Evolutionary conservation across 306 rosid species (phyloP).

Genomic region (Quercus alba): DNA sequence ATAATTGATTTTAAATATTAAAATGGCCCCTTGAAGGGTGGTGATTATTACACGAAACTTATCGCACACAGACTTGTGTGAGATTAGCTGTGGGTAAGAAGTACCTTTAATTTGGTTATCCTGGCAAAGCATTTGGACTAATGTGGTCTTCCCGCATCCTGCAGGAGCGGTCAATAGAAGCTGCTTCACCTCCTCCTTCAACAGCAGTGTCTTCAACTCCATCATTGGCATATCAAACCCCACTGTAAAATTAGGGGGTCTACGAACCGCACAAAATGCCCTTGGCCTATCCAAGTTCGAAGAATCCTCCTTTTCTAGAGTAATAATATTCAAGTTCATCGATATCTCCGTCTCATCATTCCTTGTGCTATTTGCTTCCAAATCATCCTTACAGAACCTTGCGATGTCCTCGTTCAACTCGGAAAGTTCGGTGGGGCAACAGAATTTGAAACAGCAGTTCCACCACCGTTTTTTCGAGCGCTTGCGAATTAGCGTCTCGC

Average conservation of each 20-base stretch:
- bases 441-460: neutral
- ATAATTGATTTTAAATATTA: too few species aligned
- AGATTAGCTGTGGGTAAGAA: neutral
- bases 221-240: conserved; percentile 34
- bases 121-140: conserved; percentile 40
- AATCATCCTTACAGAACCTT: neutral
- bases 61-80: neutral
- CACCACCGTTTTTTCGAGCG: neutral
- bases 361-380: neutral
- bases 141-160: conserved; percentile 58
- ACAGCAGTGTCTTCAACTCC: conserved; percentile 35
- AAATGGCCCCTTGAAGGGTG: too few species aligned
- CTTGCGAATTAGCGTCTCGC: neutral
- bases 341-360: neutral
- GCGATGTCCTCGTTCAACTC: neutral
- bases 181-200: conserved; percentile 14
- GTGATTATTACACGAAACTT: too few species aligned
- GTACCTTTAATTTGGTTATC: conserved; percentile 43
- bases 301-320: neutral
- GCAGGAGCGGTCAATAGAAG: conserved; percentile 41
- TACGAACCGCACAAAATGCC: conserved; percentile 26
- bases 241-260: conserved; percentile 15
- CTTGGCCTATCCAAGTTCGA: neutral
- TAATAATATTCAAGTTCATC: neutral
- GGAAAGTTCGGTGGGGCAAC: conserved; percentile 6